Evolutionary conservation across 768 basidiomycete genomes (phyloP), one percentile per base, ranked within the genome.

Genomic region (Inosperma sp.): DNA sequence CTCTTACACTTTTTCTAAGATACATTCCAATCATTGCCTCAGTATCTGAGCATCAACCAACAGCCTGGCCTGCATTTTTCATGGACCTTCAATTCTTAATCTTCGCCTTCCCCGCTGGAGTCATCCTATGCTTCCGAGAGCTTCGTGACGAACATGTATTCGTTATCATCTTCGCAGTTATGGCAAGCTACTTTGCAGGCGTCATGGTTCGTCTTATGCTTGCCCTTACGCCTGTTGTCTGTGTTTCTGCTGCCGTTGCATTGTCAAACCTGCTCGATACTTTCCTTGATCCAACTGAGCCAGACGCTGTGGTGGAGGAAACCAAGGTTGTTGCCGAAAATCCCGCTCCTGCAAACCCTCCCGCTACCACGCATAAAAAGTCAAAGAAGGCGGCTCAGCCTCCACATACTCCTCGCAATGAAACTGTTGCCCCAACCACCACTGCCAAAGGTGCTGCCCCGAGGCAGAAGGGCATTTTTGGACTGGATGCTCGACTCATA

Each of bases 171-270:
- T 99, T 98, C 68, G 85, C 96, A 19, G 82, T 91, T 56, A 82
- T 98, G 63, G 92, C 88, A 41, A 93, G 91, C 67, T 99, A 99
- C 77, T 99, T 99, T 63, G 95, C 96, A 4, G 96, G 96, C 35
- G 95, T 99, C 65, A 99, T 99, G 96, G 96, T 99, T 56, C 93
- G 96, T 51, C 78, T 98, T 53, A 98, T 99, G 92, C 78, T 99
- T 48, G 88, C 96, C 21, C 83, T 99, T 50, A 98, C 95, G 0
- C 96, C 96, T 1, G 88, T 95, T 51, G 96, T 98, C 37, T 99
- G 96, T 64, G 89, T 98, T 51, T 67, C 92, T 14, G 84, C 92
- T 14, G 96, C 96, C 5, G 84, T 98, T 25, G 93, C 93, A 1
- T 72, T 96, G 52, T 94, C 93, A 3, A 79, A 84, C 6, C 75